Conservation (phyloP, 805 yeast genomes). For the Kodamaea neixiangensis region DNA sequence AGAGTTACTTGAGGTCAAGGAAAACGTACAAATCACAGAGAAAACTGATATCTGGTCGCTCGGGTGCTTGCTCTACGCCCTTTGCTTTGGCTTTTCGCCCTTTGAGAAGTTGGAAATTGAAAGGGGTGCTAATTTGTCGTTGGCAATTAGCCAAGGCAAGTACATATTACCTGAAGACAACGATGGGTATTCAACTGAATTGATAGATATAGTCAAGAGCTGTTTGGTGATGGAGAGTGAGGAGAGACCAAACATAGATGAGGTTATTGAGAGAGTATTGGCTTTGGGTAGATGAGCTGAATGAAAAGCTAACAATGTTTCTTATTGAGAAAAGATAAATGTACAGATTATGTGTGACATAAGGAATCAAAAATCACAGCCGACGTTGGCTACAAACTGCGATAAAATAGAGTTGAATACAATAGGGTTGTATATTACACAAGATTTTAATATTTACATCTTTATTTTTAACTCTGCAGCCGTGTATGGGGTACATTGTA, state of each 20-base stretch:
- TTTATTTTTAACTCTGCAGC: no score
- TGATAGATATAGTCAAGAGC: slow-evolving; percentile 54
- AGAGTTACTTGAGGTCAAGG: slow-evolving; percentile 75
- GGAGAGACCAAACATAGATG: slow-evolving; percentile 64
- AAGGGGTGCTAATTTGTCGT: slow-evolving; percentile 76
- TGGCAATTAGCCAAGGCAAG: slow-evolving; percentile 72
- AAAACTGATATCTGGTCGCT: slow-evolving; percentile 88
- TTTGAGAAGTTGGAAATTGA: slow-evolving; percentile 81
- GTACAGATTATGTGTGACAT: no score
- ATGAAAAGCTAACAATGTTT: not conserved
- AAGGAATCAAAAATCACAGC: no score
- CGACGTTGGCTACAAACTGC: no score
- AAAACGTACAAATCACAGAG: slow-evolving; percentile 67
- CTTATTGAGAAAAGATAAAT: no score
- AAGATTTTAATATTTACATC: no score
- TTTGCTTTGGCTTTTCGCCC: slow-evolving; percentile 80
- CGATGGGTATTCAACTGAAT: slow-evolving; percentile 51
- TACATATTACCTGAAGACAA: slow-evolving; percentile 54
- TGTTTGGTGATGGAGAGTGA: slow-evolving; percentile 67
- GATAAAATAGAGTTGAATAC: no score
- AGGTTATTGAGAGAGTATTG: slow-evolving; percentile 53
- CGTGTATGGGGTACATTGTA: no score
- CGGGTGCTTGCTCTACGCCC: slow-evolving; percentile 79
- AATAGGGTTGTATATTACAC: no score
- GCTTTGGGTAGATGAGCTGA: slow-evolving; percentile 21